A percentile compares a stretch with the other conserved stretches of the same genome.
These are phyloP conservation scores for Chrysoporthe austroafricana DNA, from an alignment of 2,329 filamentous ascomycete species.

Conservation along the genomic window DNA sequence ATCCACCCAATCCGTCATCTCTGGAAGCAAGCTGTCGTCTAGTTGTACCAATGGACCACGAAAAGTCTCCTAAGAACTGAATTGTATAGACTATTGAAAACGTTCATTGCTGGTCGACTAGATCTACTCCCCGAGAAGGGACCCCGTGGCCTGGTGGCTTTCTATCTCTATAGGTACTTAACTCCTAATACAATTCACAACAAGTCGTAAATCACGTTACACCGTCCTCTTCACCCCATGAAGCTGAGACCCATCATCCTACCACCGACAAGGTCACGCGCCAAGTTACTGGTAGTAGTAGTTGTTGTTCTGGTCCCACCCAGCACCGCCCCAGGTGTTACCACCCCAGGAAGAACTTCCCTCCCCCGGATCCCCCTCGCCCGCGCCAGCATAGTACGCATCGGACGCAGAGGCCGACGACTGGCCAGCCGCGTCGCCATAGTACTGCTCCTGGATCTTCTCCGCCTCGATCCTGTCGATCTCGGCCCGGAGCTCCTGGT, in stretches of 20 bases:
- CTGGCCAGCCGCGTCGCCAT: slow-evolving; percentile 3
- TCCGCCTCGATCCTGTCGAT: slow-evolving; percentile 25
- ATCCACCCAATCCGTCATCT: too few species aligned
- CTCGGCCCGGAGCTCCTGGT: slow-evolving; percentile 25
- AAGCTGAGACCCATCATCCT: background rate
- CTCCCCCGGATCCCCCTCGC: background rate
- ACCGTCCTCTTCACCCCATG: background rate
- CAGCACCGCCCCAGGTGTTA: slow-evolving; percentile 5
- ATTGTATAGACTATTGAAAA: too few species aligned
- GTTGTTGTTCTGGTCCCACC: slow-evolving; percentile 13
- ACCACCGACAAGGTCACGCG: background rate
- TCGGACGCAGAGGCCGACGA: slow-evolving; percentile 7
- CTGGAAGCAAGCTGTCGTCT: too few species aligned
- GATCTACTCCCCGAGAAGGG: too few species aligned
- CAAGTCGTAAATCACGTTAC: too few species aligned
- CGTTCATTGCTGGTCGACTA: too few species aligned
- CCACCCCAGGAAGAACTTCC: slow-evolving; percentile 12
- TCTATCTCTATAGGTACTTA: too few species aligned
- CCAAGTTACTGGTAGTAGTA: background rate
- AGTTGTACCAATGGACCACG: too few species aligned
- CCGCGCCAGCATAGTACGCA: background rate
- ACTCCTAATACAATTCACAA: too few species aligned
- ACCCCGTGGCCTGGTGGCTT: too few species aligned
- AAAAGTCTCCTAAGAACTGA: too few species aligned
- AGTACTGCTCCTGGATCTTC: slow-evolving; percentile 26